Percentiles rank a stretch among this genome's conserved stretches.
Conservation (phyloP, 1,139 yeast genomes). For the Geotrichum histeridarum region DNA sequence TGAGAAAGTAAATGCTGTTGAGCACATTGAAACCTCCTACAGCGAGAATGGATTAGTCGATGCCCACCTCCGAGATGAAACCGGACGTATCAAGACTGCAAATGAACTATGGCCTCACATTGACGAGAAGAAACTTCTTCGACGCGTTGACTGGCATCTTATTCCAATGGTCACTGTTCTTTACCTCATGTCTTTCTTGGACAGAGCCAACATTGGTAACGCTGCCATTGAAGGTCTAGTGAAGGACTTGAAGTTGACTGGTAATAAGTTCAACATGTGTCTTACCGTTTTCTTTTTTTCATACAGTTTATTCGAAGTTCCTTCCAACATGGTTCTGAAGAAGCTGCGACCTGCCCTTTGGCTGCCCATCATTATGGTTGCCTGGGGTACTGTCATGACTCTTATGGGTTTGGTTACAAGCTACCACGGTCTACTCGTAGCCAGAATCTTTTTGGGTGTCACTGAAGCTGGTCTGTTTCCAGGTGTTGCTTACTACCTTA, state of each 20-base stretch:
- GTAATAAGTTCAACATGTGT: conserved; percentile 48
- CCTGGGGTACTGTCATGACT: conserved; percentile 47
- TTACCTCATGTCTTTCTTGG: conserved; percentile 59
- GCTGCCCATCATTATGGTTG: conserved; percentile 45
- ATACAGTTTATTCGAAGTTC: conserved; percentile 49
- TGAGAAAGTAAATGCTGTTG: too few species aligned
- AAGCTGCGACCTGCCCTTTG: conserved; percentile 51
- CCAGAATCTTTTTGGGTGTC: conserved; percentile 38
- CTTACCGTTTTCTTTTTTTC: conserved; percentile 59
- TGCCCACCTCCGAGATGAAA: conserved; percentile 10
- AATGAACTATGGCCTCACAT: conserved; percentile 17
- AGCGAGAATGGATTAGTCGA: neutral
- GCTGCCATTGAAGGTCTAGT: conserved; percentile 60
- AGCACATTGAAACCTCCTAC: too few species aligned
- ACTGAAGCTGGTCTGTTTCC: conserved; percentile 30
- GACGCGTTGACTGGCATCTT: conserved; percentile 48
- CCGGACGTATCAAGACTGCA: conserved; percentile 13
- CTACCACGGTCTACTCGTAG: conserved; percentile 43
- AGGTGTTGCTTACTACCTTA: conserved; percentile 30
- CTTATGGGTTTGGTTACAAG: conserved; percentile 45
- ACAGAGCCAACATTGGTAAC: conserved; percentile 53
- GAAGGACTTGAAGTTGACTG: conserved; percentile 37
- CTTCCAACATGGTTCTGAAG: conserved; percentile 51
- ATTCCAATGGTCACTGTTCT: conserved; percentile 53
- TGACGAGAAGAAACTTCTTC: conserved; percentile 31